Percentiles rank a stretch among this genome's conserved stretches.
phyloP scores from a whole-genome alignment of 306 rosid species.

The Prunus davidiana region DNA sequence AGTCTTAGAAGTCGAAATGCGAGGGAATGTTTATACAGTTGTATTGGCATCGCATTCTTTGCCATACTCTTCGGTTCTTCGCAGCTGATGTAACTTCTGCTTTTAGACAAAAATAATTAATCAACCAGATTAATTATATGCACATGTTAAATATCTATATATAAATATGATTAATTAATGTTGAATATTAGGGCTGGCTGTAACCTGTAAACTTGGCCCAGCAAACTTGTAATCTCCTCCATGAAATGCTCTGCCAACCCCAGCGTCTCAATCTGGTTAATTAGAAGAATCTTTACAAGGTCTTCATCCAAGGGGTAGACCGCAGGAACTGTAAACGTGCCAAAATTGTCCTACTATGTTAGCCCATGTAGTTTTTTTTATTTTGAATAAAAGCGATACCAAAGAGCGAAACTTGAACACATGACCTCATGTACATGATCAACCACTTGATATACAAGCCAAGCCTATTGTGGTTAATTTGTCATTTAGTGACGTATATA shows the following conservation, averaged over 20 bases:
- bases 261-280: constrained; percentile 12
- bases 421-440: no score
- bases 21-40: constrained; percentile 7
- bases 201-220: constrained; percentile 13
- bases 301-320: constrained; percentile 15
- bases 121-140: neutral
- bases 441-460: no score
- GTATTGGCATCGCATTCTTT: neutral
- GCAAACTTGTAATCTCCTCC: neutral
- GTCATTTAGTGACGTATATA: neutral
- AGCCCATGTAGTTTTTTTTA: neutral
- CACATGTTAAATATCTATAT: no score
- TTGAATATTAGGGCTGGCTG: no score
- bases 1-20: constrained; percentile 20
- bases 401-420: rapidly evolving
- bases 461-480: neutral
- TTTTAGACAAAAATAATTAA: neutral
- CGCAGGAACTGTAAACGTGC: neutral
- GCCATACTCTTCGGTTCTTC: neutral
- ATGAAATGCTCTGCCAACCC: constrained; percentile 15
- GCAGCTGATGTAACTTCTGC: constrained; percentile 1
- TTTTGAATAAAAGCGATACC: neutral
- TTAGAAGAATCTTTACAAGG: neutral
- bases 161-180: no score
- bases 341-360: neutral